Evolutionary conservation across 2,329 filamentous ascomycete species (phyloP).

Genomic region (Nothomitra cinnamomea): DNA sequence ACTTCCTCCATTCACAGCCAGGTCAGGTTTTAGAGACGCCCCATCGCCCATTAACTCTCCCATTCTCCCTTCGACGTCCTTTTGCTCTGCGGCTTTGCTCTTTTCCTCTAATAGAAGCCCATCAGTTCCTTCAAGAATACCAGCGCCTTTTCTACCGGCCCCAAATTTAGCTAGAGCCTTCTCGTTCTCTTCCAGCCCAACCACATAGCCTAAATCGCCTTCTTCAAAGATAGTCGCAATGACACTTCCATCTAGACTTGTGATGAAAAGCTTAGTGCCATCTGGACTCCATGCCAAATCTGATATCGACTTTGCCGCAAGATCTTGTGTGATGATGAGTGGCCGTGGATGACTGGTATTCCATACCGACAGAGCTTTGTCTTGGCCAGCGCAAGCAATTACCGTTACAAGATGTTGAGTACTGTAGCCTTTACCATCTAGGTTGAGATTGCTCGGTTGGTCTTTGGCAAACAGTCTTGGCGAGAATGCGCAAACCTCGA

Average conservation of each 20-base stretch:
- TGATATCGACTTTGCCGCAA: constrained; percentile 81
- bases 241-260: constrained; percentile 79
- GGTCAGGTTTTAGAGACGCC: constrained; percentile 35
- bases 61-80: constrained; percentile 86
- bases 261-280: constrained; percentile 70
- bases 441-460: constrained; percentile 34
- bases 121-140: constrained; percentile 84
- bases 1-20: constrained; percentile 11
- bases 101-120: constrained; percentile 74
- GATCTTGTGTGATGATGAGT: constrained; percentile 74
- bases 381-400: constrained; percentile 89
- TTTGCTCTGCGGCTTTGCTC: constrained; percentile 80
- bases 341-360: constrained; percentile 90
- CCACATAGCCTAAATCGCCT: constrained; percentile 80
- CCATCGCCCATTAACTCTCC: constrained; percentile 93
- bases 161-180: constrained; percentile 88
- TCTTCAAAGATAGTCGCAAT: constrained; percentile 65
- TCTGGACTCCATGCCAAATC: constrained; percentile 91
- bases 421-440: constrained; percentile 25
- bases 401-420: constrained; percentile 55
- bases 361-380: constrained; percentile 93
- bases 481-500: constrained; percentile 94
- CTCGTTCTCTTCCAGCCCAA: constrained; percentile 74
- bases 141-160: constrained; percentile 69
- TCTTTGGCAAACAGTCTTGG: constrained; percentile 71